A percentile compares a stretch with the other conserved stretches of the same genome.
Conservation (phyloP, 768 basidiomycete genomes). For the Nidularia pulvinata region DNA sequence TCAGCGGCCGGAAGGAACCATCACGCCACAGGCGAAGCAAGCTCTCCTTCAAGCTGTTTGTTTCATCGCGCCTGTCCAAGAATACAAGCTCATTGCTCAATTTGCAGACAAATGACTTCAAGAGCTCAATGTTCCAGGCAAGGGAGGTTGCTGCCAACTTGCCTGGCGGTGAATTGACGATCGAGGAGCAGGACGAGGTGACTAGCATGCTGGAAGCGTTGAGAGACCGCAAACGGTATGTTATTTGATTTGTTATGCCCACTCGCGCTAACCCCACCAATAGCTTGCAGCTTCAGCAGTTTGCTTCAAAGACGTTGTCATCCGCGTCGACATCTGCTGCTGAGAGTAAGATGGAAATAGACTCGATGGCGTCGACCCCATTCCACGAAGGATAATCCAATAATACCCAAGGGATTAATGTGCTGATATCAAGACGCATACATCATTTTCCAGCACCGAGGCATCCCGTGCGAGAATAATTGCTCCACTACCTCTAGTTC, state of each 20-base stretch:
- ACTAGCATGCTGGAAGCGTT: constrained; percentile 67
- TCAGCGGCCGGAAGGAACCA: constrained; percentile 51
- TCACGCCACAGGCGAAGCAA: constrained; percentile 62
- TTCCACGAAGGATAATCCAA: constrained; percentile 27
- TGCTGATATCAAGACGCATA: no score
- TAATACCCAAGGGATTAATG: no score
- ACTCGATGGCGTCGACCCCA: constrained; percentile 78
- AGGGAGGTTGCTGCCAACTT: constrained; percentile 57
- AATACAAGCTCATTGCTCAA: no score
- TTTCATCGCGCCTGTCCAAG: no score
- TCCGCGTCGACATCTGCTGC: constrained; percentile 20
- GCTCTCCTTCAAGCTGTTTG: constrained; percentile 62
- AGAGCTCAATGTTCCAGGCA: constrained; percentile 53
- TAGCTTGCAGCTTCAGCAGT: constrained; percentile 56
- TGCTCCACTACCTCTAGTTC: no score
- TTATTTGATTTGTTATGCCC: constrained; percentile 1
- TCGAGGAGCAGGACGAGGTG: constrained; percentile 71
- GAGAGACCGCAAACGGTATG: constrained; percentile 63
- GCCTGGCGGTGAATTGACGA: constrained; percentile 72
- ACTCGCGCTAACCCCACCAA: not conserved
- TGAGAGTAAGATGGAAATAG: constrained; percentile 60
- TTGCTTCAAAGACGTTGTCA: constrained; percentile 39
- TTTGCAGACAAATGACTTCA: constrained; percentile 76
- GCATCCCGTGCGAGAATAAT: no score
- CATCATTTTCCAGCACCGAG: no score